Base-by-base conservation (phyloP, 805 yeast species). In the Starmerella asiatica region DNA sequence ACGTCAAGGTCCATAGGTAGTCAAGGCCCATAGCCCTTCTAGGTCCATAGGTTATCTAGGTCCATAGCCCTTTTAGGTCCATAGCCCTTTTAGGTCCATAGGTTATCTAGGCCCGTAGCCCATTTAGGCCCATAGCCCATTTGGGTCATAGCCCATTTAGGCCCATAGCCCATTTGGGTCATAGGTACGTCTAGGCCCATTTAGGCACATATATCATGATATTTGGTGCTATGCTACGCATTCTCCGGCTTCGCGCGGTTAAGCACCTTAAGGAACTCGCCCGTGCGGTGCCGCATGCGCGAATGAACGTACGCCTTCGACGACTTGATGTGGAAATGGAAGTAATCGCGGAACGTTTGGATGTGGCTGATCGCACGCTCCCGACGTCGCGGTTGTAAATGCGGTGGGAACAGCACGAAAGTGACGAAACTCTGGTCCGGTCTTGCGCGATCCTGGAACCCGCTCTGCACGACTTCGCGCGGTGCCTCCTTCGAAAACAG, bases 271-370 rank as follows among this genome's bases (percentile, higher is more conserved):
- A 86, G 73, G 67, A 86, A 91, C 54, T 93, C 91, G 51, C 80
- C 77, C 19, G 91, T 97, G 55, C 98, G 74, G 63, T 69, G 83
- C 62, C 99, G 76, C 99, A 91, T 91, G 69, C 99, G 78, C 37
- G 94, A 84, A 62, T 91, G 99, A 78, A 91, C 76, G 64, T 82
- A 91, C 27, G 98, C 97, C 69, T 91, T 91, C 45, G 95, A 85
- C 61, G 96, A 88, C 65, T 91, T 91, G 67, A 91, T 91, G 59
- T 91, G 99, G 63, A 88, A 91, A 61, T 91, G 99, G 79, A 91
- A 91, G 64, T 88, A 91, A 56, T 86, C 93, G 63, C 99, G 73
- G 65, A 91, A 91, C 42, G 83, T 68, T 56, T 84, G 85, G 55
- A 91, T 80, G 60, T 86, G 96, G 28, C 93, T 77, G 47, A 91